A percentile compares a stretch with the other conserved stretches of the same genome.
phyloP scores from a whole-genome alignment of 73 alveolate genomes.

The Blepharisma stoltei region DNA sequence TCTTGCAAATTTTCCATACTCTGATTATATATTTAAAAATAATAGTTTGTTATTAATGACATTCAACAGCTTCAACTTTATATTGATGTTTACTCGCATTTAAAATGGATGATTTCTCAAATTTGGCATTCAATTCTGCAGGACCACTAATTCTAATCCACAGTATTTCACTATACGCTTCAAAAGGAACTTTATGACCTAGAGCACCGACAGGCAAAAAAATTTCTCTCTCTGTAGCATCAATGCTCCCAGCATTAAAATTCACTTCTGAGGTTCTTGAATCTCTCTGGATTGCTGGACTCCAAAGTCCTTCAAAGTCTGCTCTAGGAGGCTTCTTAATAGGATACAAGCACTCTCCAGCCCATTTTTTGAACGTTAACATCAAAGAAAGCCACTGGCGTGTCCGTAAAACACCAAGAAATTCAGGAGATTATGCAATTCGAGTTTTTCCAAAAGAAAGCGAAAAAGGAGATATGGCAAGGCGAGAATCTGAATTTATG shows the following conservation, averaged over 20 bases:
- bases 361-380: not conserved
- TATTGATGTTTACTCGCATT: too few species aligned
- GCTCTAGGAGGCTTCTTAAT: not conserved
- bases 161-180: not conserved
- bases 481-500: not conserved
- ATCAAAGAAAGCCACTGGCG: not conserved
- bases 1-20: too few species aligned
- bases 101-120: too few species aligned
- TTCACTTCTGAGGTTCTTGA: conserved; percentile 6
- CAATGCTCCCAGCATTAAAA: not conserved
- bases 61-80: too few species aligned
- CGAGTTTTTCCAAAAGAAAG: not conserved
- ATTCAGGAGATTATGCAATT: not conserved
- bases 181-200: not conserved
- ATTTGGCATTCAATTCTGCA: not conserved
- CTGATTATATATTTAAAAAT: too few species aligned
- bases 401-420: not conserved
- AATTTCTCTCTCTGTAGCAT: not conserved
- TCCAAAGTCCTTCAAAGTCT: too few species aligned
- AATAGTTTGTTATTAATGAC: too few species aligned
- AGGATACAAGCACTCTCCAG: not conserved
- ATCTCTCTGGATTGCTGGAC: not conserved
- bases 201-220: not conserved
- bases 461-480: not conserved
- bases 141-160: not conserved